Base-by-base conservation (phyloP, 352 stramenopile species). In the Globisporangium yorkense region DNA sequence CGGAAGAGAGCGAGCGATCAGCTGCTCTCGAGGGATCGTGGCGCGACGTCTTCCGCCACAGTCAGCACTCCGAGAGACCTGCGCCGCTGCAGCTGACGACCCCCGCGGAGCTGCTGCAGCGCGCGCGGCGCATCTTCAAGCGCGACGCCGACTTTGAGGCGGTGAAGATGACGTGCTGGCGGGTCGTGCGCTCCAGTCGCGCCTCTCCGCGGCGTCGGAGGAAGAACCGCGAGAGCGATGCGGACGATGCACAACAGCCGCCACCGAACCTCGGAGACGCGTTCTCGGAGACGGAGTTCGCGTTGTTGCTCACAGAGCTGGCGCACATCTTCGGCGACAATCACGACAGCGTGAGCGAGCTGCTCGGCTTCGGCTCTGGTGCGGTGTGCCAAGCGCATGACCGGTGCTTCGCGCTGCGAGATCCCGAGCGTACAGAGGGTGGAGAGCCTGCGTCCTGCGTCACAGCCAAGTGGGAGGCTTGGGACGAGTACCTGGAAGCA, bases 251-350 rank as follows among this genome's bases (percentile, higher is more conserved):
- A 0, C 29, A 21, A 15, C 51, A 24, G 13, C 44, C 16, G 41
- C 41, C 16, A 9, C 15, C 41, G 41, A 8, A 12, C 4, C 16
- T 16, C 9, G 54, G 54, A 20, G 18, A 49, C 48, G 8, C 16
- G 27, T 18, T 74, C 7, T 61, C 57, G 15, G 50, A 49, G 18
- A 46, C 41, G 13, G 65, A 74, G 27, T 46, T 67, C 4, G 54
- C 68, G 20, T 29, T 65, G 41, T 47, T 78, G 7, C 56, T 74
- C 15, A 56, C 56, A 1, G 60, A 71, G 13, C 51, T 78, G 10
- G 24, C 54, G 0, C 61, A 65, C 27, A 52, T 72, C 5, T 70
- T 78, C 48, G 70, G 65, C 9, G 67, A 75, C 33, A 61, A 71
- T 4, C 65, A 74, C 33, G 37, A 45, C 15, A 54, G 59, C 12